Percentiles rank a stretch among this genome's conserved stretches.
Conservation (phyloP, 192 early-diverging fungal genomes). For the Geranomyces variabilis region DNA sequence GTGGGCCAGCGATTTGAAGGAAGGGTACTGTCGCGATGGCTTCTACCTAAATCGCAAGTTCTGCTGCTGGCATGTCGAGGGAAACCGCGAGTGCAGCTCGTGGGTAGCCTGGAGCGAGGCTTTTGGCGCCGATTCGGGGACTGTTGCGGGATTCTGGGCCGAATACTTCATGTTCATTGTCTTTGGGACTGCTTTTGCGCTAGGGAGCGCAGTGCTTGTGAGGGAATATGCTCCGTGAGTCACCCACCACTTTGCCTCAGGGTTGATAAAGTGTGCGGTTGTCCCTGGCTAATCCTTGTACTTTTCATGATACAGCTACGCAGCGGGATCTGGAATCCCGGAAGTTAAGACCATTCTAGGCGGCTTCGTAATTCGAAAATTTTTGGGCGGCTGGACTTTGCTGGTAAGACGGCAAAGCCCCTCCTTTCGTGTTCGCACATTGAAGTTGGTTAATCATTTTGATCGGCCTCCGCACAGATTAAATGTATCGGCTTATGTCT, state of each 20-base stretch:
- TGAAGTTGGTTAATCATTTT: not conserved
- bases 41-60: conserved; percentile 55
- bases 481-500: conserved; percentile 82
- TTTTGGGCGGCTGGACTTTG: conserved; percentile 87
- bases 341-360: conserved; percentile 97
- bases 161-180: conserved; percentile 44
- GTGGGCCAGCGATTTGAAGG: conserved; percentile 53
- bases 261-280: not conserved
- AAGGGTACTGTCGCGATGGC: conserved; percentile 50
- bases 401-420: conserved; percentile 54
- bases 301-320: conserved; percentile 38
- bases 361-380: conserved; percentile 94
- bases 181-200: conserved; percentile 42
- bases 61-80: conserved; percentile 53
- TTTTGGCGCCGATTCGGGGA: not conserved
- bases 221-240: conserved; percentile 48
- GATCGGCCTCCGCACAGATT: conserved; percentile 20
- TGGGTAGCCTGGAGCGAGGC: conserved; percentile 46
- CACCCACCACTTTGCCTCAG: not conserved
- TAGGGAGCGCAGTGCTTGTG: conserved; percentile 43
- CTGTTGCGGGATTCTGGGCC: conserved; percentile 25
- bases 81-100: conserved; percentile 36
- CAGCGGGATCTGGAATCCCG: conserved; percentile 77
- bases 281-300: not conserved
- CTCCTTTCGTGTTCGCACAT: not conserved